These are phyloP conservation scores for Cetraspora pellucida DNA, from an alignment of 192 early-diverging fungal genomes.

Conservation along the genomic window DNA sequence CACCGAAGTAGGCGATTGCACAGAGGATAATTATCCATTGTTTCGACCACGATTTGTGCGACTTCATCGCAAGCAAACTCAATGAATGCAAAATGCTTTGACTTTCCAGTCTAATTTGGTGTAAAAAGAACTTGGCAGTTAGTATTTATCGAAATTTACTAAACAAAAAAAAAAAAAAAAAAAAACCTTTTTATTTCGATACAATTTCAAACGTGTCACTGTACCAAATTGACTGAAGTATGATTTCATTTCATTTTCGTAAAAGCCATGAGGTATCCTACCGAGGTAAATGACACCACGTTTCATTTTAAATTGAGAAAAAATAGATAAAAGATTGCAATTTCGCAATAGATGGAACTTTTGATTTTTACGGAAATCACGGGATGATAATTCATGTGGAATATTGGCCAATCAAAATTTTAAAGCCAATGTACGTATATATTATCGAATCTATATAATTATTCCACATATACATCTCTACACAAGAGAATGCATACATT, in stretches of 20 bases:
- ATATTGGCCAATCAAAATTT: too few relatives aligned
- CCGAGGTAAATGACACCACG: slow-evolving; percentile 86
- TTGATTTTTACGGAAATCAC: too few relatives aligned
- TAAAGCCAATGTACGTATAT: too few relatives aligned
- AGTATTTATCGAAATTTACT: background rate
- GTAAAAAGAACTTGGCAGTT: slow-evolving; percentile 6
- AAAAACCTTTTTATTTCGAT: slow-evolving; percentile 75
- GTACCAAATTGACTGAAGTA: slow-evolving; percentile 97
- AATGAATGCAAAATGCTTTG: slow-evolving; percentile 94
- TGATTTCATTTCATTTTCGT: slow-evolving; percentile 85
- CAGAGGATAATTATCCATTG: slow-evolving; percentile 95
- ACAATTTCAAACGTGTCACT: slow-evolving; percentile 74
- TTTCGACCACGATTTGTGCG: slow-evolving; percentile 89
- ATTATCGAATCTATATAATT: too few relatives aligned
- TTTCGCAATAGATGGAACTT: too few relatives aligned
- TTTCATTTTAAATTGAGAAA: too few relatives aligned
- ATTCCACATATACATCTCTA: too few relatives aligned
- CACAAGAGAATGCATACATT: too few relatives aligned
- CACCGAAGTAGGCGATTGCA: slow-evolving; percentile 80
- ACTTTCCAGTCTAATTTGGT: slow-evolving; percentile 67
- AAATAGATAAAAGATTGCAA: too few relatives aligned
- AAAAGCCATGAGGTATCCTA: slow-evolving; percentile 94
- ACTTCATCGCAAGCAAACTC: slow-evolving; percentile 82
- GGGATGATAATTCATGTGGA: too few relatives aligned
- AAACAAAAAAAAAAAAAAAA: background rate